phyloP scores from a whole-genome alignment of 176 grass and related monocot species.

The Aechmea fasciata region DNA sequence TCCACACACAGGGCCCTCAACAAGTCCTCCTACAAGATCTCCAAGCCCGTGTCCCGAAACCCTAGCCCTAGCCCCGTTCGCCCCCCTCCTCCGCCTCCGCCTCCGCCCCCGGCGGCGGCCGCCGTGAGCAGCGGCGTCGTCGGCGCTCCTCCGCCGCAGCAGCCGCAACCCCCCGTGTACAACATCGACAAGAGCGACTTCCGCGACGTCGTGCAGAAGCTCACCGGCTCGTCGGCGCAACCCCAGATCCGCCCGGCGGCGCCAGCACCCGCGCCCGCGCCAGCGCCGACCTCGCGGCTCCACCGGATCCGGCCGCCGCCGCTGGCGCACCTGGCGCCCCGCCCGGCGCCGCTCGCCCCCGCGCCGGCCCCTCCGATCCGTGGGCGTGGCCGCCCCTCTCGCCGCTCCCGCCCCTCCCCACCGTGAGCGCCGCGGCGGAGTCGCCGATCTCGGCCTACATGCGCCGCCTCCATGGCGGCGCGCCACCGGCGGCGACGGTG shows the following conservation, averaged over 20 bases:
- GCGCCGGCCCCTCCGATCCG: not conserved
- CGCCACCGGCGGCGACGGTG: conserved; percentile 19
- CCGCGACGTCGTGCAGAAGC: conserved; percentile 88
- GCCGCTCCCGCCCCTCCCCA: conserved; percentile 67
- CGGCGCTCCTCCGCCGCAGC: conserved; percentile 51
- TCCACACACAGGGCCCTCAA: conserved; percentile 43
- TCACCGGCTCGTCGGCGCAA: conserved; percentile 67
- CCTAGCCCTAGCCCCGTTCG: conserved; percentile 5
- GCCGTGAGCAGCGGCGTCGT: not conserved
- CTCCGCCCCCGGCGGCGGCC: conserved; percentile 5
- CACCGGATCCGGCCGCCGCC: conserved; percentile 35
- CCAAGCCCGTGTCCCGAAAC: conserved; percentile 35
- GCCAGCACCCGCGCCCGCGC: conserved; percentile 14
- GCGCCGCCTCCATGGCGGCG: conserved; percentile 51
- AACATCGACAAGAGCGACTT: conserved; percentile 96
- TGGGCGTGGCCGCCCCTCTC: conserved; percentile 35
- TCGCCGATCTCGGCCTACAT: conserved; percentile 97
- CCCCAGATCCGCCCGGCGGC: conserved; percentile 25
- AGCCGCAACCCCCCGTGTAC: conserved; percentile 72
- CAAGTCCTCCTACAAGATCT: conserved; percentile 92
- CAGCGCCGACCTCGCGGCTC: conserved; percentile 8
- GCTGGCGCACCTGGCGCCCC: conserved; percentile 23
- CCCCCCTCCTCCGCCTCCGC: conserved; percentile 13
- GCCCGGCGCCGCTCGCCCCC: not conserved
- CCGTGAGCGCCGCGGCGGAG: conserved; percentile 64